Conservation (phyloP, 1,284 basidiomycete genomes). For the Phylloporus sp. region DNA sequence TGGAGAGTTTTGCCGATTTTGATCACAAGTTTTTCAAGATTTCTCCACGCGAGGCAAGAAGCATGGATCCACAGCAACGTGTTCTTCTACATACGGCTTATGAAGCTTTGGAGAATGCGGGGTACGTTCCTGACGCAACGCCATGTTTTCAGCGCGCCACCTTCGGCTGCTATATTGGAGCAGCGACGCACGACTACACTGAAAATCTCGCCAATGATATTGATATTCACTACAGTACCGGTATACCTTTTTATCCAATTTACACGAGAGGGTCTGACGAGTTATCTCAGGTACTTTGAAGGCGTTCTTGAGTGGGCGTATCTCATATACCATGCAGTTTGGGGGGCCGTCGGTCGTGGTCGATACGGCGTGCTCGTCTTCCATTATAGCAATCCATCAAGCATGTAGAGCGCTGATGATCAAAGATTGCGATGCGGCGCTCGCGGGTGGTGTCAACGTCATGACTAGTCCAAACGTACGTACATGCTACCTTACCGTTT, state of each 20-base stretch:
- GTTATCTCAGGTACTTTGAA: constrained; percentile 62
- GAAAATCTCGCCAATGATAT: constrained; percentile 69
- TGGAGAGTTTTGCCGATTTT: constrained; percentile 63
- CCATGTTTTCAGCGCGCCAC: constrained; percentile 57
- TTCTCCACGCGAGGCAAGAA: constrained; percentile 73
- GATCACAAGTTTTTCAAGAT: constrained; percentile 77
- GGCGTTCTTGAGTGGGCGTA: constrained; percentile 73
- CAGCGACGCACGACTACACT: constrained; percentile 72
- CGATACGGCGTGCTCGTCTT: constrained; percentile 79
- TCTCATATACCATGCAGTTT: constrained; percentile 72
- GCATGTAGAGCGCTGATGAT: constrained; percentile 69
- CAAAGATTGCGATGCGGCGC: constrained; percentile 69
- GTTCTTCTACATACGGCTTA: constrained; percentile 70
- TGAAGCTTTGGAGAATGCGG: constrained; percentile 72
- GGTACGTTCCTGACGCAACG: constrained; percentile 69
- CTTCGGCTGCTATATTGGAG: constrained; percentile 73
- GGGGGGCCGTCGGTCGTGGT: constrained; percentile 74
- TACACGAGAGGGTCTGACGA: constrained; percentile 8
- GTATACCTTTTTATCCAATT: constrained; percentile 46
- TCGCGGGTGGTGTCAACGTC: constrained; percentile 80
- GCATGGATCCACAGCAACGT: constrained; percentile 80
- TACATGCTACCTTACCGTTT: constrained; percentile 7
- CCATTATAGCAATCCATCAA: constrained; percentile 70
- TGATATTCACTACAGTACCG: constrained; percentile 76
- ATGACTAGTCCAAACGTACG: constrained; percentile 76